phyloP scores from a whole-genome alignment of 2,329 filamentous ascomycete genomes.

The Myotisia sp. region DNA sequence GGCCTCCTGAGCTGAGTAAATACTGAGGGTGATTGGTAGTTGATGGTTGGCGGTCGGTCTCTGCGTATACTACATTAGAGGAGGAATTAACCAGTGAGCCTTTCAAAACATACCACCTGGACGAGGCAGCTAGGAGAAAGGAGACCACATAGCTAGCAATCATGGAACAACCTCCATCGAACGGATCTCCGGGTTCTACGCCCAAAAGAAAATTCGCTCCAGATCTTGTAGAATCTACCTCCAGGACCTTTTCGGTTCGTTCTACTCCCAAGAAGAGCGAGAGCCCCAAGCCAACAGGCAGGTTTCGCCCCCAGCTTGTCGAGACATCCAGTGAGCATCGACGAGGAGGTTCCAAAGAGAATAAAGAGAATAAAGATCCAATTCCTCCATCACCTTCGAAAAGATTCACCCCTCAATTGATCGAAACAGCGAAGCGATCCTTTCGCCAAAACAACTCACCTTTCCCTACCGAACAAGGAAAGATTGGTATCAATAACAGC shows the following conservation, averaged over 20 bases:
- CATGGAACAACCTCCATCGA: too few species aligned
- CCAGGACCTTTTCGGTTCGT: slow-evolving; percentile 5
- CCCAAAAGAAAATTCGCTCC: slow-evolving; percentile 9
- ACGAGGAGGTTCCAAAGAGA: slow-evolving; percentile 1
- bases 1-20: too few species aligned
- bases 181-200: too few species aligned
- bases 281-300: neutral
- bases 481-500: neutral
- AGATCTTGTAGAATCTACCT: slow-evolving; percentile 10
- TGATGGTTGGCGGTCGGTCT: too few species aligned
- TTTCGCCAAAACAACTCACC: slow-evolving; percentile 51
- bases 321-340: slow-evolving; percentile 9
- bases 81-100: too few species aligned
- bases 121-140: too few species aligned
- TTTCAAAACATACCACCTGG: too few species aligned
- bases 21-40: too few species aligned
- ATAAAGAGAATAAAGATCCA: neutral
- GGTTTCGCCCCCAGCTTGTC: slow-evolving; percentile 7
- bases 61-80: too few species aligned
- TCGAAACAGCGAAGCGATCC: slow-evolving; percentile 63
- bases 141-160: too few species aligned
- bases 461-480: neutral
- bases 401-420: slow-evolving; percentile 61
- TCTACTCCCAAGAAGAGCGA: neutral
- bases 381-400: slow-evolving; percentile 16